Percentiles rank a stretch among this genome's conserved stretches.
phyloP scores from a whole-genome alignment of 495 filamentous ascomycete species.

The Jackrogersella minutella region DNA sequence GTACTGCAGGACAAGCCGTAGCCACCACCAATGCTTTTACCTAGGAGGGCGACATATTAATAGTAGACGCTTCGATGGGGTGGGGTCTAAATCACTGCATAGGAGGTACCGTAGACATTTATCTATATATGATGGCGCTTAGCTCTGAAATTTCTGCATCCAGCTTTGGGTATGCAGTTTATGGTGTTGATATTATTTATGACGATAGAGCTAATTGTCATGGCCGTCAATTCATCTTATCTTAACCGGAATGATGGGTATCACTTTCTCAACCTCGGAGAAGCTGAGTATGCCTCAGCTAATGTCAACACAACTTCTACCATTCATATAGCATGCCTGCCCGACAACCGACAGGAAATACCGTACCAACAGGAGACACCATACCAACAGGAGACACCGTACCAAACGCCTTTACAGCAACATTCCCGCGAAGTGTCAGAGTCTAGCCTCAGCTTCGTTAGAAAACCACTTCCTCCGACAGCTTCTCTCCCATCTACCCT shows the following conservation, averaged over 20 bases:
- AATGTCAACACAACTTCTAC: background rate
- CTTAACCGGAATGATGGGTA: background rate
- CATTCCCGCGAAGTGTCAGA: background rate
- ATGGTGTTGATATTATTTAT: background rate
- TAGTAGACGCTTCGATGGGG: too few species aligned
- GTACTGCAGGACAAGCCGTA: too few species aligned
- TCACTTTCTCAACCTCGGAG: background rate
- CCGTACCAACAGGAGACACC: too few species aligned
- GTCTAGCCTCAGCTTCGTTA: background rate
- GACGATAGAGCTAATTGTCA: background rate
- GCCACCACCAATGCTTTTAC: too few species aligned
- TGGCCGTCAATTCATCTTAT: background rate
- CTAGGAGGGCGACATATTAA: too few species aligned
- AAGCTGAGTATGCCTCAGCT: background rate
- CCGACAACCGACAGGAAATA: background rate
- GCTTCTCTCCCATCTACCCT: background rate
- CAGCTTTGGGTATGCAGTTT: too few species aligned
- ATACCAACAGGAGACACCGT: too few species aligned
- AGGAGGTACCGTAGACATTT: too few species aligned
- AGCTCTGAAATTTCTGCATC: too few species aligned
- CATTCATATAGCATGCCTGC: background rate
- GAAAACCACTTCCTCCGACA: conserved; percentile 3
- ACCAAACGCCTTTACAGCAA: background rate
- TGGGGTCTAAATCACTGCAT: too few species aligned
- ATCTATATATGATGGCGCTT: too few species aligned